Evolutionary conservation across 2,329 filamentous ascomycete species (phyloP).

Genomic region (Aspergillus latus): DNA sequence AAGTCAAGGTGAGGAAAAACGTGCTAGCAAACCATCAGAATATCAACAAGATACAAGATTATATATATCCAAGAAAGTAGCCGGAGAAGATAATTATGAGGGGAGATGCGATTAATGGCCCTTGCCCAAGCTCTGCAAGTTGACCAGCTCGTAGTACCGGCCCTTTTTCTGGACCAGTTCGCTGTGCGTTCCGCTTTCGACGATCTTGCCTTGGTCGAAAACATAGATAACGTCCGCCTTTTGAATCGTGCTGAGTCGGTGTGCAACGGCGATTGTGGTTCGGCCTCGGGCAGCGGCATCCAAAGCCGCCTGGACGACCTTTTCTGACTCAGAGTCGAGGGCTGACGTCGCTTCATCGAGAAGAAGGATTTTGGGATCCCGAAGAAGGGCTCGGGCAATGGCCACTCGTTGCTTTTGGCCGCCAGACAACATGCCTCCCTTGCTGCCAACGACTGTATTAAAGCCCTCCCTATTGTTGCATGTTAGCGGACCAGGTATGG

Average conservation of each 20-base stretch:
- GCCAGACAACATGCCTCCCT: constrained; percentile 80
- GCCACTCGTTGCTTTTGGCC: constrained; percentile 95
- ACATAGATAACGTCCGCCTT: constrained; percentile 95
- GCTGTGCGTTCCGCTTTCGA: constrained; percentile 78
- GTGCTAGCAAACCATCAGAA: constrained; percentile 4
- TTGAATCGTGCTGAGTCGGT: constrained; percentile 88
- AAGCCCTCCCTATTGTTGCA: constrained; percentile 64
- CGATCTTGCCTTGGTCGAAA: constrained; percentile 84
- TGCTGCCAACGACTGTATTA: constrained; percentile 79
- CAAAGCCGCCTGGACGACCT: constrained; percentile 66
- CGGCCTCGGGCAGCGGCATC: constrained; percentile 80
- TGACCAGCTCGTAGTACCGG: constrained; percentile 75
- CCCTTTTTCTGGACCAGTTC: constrained; percentile 70
- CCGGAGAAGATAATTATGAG: constrained; percentile 3
- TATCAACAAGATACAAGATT: neutral
- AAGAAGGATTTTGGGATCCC: constrained; percentile 84
- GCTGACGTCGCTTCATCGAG: constrained; percentile 72
- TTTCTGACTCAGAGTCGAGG: constrained; percentile 51
- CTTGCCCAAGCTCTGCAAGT: constrained; percentile 74
- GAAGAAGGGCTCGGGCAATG: constrained; percentile 84
- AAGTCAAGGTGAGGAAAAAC: neutral
- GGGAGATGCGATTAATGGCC: constrained; percentile 28
- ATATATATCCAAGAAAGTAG: constrained; percentile 6
- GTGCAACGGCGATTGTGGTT: constrained; percentile 92
- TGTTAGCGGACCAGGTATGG: constrained; percentile 16